Percentiles rank a stretch among this genome's conserved stretches.
Conservation (phyloP, 352 stramenopile species). For the Globisporangium nunn region DNA sequence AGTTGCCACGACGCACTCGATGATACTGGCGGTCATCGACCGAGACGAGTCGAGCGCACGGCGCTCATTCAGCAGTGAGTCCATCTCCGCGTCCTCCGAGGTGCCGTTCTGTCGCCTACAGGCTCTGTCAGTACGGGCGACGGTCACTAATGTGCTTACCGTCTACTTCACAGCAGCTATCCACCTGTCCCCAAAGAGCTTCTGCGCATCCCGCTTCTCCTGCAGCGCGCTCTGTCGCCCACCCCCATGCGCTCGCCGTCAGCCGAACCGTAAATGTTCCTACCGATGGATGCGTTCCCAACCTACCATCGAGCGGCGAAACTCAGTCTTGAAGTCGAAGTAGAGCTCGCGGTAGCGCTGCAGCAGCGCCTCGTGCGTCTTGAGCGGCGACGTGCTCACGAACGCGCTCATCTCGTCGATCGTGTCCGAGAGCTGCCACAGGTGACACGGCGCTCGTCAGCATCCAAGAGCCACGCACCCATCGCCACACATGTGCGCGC, state of each 20-base stretch:
- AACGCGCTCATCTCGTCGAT: conserved; percentile 84
- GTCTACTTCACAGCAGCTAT: neutral
- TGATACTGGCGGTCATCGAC: conserved; percentile 76
- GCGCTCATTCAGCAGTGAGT: conserved; percentile 76
- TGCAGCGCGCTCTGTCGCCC: conserved; percentile 51
- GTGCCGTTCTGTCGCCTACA: conserved; percentile 25
- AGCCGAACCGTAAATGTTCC: neutral
- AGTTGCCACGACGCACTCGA: conserved; percentile 41
- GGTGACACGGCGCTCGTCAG: neutral
- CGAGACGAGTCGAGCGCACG: conserved; percentile 74
- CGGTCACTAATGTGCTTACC: too few relatives aligned
- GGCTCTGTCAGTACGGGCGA: too few relatives aligned
- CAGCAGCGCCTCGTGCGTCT: conserved; percentile 83
- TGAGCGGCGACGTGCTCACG: conserved; percentile 60
- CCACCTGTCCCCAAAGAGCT: conserved; percentile 75
- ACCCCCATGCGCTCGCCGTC: neutral
- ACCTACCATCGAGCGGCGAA: conserved; percentile 80
- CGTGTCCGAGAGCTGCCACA: conserved; percentile 59
- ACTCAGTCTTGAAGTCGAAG: conserved; percentile 95
- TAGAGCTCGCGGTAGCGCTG: conserved; percentile 95
- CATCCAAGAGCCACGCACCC: too few relatives aligned
- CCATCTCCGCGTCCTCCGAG: conserved; percentile 64
- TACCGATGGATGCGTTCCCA: too few relatives aligned
- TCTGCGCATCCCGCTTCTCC: conserved; percentile 77
- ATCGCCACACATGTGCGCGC: neutral